Evolutionary conservation across 805 yeast genomes (phyloP), one percentile per base, ranked within the genome.

Genomic region (Lachancea lanzarotensis): DNA sequence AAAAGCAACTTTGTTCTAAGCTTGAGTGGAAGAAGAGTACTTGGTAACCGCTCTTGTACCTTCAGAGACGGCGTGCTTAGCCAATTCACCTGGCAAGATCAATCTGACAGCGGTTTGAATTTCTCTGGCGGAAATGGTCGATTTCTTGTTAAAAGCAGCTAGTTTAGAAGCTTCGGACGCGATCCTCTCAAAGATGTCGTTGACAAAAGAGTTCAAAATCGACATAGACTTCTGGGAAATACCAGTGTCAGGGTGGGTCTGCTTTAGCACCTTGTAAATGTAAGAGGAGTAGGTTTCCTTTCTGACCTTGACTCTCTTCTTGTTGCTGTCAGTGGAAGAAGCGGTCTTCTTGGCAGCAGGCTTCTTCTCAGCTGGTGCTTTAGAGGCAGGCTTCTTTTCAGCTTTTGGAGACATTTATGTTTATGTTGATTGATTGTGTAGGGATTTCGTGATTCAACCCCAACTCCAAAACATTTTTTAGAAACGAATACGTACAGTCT

Each of bases 161-260:
- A 88, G 81, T 75, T 88, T 88, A 56, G 95, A 88, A 63, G 96
- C 95, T 76, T 88, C 95, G 63, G 88, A 72, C 61, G 96, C 95
- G 59, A 88, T 83, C 76, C 96, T 87, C 78, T 88, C 96, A 67
- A 88, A 88, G 68, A 88, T 85, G 71, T 88, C 95, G 73, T 86
- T 88, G 58, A 89, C 96, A 62, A 89, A 89, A 30, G 95, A 88
- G 84, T 89, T 89, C 93, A 88, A 82, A 72, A 89, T 89, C 52
- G 95, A 86, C 95, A 89, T 88, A 55, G 96, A 95, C 70, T 86
- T 84, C 74, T 87, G 93, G 63, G 96, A 88, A 68, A 88, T 88
- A 84, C 96, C 96, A 53, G 96, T 88, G 72, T 88, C 96, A 69
- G 96, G 96, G 75, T 88, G 96, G 52, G 95, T 88, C 78, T 88